phyloP scores from a whole-genome alignment of 2,329 filamentous ascomycete genomes.

The Drechslerella coelobrocha region DNA sequence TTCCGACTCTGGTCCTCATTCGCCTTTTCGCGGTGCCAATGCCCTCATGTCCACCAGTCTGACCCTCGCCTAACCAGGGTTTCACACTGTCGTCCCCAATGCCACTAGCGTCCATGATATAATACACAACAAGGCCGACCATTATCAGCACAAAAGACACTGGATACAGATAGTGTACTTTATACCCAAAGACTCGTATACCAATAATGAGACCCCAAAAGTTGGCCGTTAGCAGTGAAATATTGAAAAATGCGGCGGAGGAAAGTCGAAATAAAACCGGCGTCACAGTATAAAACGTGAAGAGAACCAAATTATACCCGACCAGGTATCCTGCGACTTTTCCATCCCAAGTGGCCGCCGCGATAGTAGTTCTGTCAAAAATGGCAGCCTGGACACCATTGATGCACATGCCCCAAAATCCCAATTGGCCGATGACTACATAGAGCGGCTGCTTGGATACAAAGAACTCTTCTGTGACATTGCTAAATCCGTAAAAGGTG shows the following conservation, averaged over 20 bases:
- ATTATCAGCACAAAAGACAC: conserved; percentile 95
- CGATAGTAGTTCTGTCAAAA: conserved; percentile 81
- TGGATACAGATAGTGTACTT: conserved; percentile 88
- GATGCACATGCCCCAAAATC: conserved; percentile 85
- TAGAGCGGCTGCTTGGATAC: conserved; percentile 86
- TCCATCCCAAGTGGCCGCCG: conserved; percentile 69
- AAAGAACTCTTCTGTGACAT: conserved; percentile 93
- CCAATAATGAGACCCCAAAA: conserved; percentile 98
- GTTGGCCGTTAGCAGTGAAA: conserved; percentile 88
- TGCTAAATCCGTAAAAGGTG: conserved; percentile 87
- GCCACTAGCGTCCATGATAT: conserved; percentile 62
- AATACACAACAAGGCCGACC: conserved; percentile 75
- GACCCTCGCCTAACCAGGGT: conserved; percentile 89
- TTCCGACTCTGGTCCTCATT: conserved; percentile 54
- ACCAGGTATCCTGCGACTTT: conserved; percentile 79
- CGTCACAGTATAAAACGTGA: conserved; percentile 84
- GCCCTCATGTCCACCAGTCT: conserved; percentile 80
- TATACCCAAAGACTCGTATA: conserved; percentile 79
- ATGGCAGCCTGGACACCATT: conserved; percentile 90
- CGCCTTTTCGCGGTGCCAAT: conserved; percentile 84
- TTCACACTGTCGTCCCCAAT: conserved; percentile 75
- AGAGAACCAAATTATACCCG: conserved; percentile 85
- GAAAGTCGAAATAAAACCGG: conserved; percentile 89
- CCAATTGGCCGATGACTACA: conserved; percentile 78
- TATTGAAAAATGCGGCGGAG: conserved; percentile 94